Evolutionary conservation across 2,329 filamentous ascomycete species (phyloP).

Genomic region (Tolypocladium endophyticum): DNA sequence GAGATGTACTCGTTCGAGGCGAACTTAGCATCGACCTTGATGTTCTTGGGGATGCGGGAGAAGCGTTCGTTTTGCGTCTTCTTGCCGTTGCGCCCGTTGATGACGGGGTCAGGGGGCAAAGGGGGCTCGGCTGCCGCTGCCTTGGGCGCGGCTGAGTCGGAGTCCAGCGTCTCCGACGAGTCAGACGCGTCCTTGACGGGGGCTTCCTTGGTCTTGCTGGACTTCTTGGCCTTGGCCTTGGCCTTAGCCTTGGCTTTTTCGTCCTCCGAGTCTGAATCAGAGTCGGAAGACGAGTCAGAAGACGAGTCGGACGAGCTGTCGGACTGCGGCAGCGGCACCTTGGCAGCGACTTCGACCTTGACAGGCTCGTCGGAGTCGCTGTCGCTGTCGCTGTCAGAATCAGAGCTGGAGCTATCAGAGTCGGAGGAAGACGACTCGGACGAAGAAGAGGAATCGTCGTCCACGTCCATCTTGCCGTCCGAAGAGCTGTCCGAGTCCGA

Average conservation of each 20-base stretch:
- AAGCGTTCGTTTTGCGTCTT: conserved; percentile 59
- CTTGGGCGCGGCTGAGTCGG: conserved; percentile 31
- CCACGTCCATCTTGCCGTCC: conserved; percentile 7
- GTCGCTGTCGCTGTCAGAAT: conserved; percentile 19
- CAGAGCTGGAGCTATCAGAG: conserved; percentile 22
- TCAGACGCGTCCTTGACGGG: conserved; percentile 24
- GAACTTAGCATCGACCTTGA: conserved; percentile 57
- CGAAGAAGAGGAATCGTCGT: conserved; percentile 22
- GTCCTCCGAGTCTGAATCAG: conserved; percentile 25
- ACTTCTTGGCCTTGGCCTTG: conserved; percentile 10
- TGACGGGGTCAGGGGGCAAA: conserved; percentile 39
- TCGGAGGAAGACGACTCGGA: conserved; percentile 22
- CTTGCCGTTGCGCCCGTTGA: conserved; percentile 29
- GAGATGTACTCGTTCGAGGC: conserved; percentile 71
- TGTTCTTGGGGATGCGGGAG: conserved; percentile 63
- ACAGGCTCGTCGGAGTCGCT: conserved; percentile 10
- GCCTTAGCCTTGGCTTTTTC: conserved; percentile 10
- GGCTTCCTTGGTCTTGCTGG: conserved; percentile 7
- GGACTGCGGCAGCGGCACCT: conserved; percentile 32
- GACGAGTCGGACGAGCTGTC: conserved; percentile 23
- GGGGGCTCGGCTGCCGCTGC: conserved; percentile 31
- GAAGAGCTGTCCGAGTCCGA: conserved; percentile 7
- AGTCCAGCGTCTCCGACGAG: conserved; percentile 40
- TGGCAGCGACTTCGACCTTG: conserved; percentile 24
- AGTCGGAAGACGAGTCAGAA: conserved; percentile 15